Base-by-base conservation (phyloP, 805 yeast species). In the Metschnikowia baotianmanensis region DNA sequence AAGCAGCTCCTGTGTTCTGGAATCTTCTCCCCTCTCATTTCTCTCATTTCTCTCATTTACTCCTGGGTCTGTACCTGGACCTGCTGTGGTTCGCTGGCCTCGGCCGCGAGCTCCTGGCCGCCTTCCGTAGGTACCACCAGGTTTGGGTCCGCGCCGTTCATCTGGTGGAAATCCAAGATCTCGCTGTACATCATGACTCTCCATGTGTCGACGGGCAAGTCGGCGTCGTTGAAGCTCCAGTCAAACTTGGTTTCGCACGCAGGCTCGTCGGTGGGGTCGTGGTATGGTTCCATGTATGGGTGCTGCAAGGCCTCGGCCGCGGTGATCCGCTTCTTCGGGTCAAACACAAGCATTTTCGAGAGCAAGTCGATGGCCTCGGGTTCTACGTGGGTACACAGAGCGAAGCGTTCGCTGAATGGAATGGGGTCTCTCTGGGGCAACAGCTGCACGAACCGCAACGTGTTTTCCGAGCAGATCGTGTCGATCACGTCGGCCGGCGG, bases 101-200 rank as follows among this genome's bases (percentile, higher is more conserved):
- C 48, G 29, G n/a, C 18, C 23, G 33, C 9, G n/a, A 33, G 29
- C 31, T 29, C 39, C 29, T 29, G 30, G 15, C 23, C 29, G 15
- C 15, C 35, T 18, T 26, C 38, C 4, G 36, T 31, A 24, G 42
- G 47, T 27, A 31, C 41, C 23, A 41, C 42, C 32, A 36, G 43
- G 36, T 17, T 25, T n/a, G 39, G 47, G 38, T 42, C 58, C 22
- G 52, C 59, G 20, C 72, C 84, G 31, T 82, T 90, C 44, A 86
- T 86, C 62, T 89, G 95, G 65, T 91, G 98, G 77, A 89, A 91
- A 62, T 91, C 97, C 52, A 93, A 72, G 47, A 91, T 93, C 67
- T 91, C 99, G 38, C 95, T 84, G 67, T 93, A 93, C 96, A 93
- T 91, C 98, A 93, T 91, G 15, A 89, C 96, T 69, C 96, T 82